These are phyloP conservation scores for Nectriaceae sp. DNA, from an alignment of 2,329 filamentous ascomycete species.

Conservation along the genomic window DNA sequence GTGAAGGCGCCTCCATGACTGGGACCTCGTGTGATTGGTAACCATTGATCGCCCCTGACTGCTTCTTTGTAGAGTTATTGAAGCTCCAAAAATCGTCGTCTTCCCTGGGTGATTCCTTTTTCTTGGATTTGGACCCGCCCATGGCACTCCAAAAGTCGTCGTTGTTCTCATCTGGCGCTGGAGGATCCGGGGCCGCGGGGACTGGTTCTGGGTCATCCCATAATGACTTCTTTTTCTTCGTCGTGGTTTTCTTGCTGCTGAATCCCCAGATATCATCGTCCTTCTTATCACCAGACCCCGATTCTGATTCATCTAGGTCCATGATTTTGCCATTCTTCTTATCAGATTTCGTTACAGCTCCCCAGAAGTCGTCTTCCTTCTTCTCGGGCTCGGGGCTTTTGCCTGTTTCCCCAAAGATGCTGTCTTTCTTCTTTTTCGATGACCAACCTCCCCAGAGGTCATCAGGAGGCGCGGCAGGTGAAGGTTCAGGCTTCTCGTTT, in stretches of 20 bases:
- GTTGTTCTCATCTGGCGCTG: constrained; percentile 18
- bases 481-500: constrained; percentile 18
- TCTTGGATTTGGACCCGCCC: constrained; percentile 18
- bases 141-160: constrained; percentile 31
- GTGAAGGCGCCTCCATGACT: not conserved
- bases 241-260: constrained; percentile 2
- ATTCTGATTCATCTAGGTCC: not conserved
- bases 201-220: constrained; percentile 24
- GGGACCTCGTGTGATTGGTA: not conserved
- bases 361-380: constrained; percentile 26
- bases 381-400: constrained; percentile 11
- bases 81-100: constrained; percentile 22
- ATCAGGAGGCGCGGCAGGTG: constrained; percentile 24
- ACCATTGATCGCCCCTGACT: not conserved
- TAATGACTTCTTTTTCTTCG: constrained; percentile 16
- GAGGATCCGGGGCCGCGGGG: constrained; percentile 23
- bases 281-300: not conserved
- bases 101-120: constrained; percentile 15
- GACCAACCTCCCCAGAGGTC: constrained; percentile 31
- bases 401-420: not conserved
- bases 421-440: constrained; percentile 31
- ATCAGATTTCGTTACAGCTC: constrained; percentile 2
- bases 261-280: constrained; percentile 3
- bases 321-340: not conserved
- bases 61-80: not conserved